A percentile compares a stretch with the other conserved stretches of the same genome.
phyloP scores from a whole-genome alignment of 306 rosid species.

The Quercus aquifolioides region DNA sequence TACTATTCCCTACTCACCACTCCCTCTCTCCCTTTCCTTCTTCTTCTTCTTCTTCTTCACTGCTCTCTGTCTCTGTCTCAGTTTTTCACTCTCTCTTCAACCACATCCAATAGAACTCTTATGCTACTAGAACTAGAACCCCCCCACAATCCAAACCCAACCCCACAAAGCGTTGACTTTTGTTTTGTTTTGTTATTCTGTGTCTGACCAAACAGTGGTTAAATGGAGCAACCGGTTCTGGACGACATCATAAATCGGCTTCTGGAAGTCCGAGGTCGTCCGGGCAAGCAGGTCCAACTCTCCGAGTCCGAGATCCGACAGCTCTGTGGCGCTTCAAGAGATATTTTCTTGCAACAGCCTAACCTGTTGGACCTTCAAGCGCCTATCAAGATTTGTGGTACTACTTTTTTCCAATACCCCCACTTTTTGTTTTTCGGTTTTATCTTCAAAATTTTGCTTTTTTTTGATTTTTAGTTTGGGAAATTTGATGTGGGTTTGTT shows the following conservation, averaged over 20 bases:
- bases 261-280: conserved; percentile 75
- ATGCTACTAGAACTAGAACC: too few relatives aligned
- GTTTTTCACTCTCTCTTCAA: neutral
- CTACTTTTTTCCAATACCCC: conserved; percentile 5
- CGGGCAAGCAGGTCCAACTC: conserved; percentile 90
- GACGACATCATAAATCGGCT: conserved; percentile 87
- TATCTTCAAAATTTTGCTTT: neutral
- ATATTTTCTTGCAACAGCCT: conserved; percentile 81
- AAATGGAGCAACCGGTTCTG: conserved; percentile 67
- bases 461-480: neutral
- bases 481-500: neutral
- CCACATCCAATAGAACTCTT: neutral
- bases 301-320: conserved; percentile 95
- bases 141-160: too few relatives aligned
- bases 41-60: conserved; percentile 11
- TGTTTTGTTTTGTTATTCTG: neutral
- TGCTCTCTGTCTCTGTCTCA: neutral
- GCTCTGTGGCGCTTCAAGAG: conserved; percentile 64
- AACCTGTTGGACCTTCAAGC: conserved; percentile 81
- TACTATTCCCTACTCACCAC: conserved; percentile 1
- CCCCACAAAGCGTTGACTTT: conserved; percentile 16
- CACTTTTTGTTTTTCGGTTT: neutral
- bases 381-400: conserved; percentile 95
- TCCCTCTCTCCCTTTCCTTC: neutral
- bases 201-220: neutral